Evolutionary conservation across 2,329 filamentous ascomycete species (phyloP), one percentile per base, ranked within the genome.

Genomic region (Metarhizium guizhouense): DNA sequence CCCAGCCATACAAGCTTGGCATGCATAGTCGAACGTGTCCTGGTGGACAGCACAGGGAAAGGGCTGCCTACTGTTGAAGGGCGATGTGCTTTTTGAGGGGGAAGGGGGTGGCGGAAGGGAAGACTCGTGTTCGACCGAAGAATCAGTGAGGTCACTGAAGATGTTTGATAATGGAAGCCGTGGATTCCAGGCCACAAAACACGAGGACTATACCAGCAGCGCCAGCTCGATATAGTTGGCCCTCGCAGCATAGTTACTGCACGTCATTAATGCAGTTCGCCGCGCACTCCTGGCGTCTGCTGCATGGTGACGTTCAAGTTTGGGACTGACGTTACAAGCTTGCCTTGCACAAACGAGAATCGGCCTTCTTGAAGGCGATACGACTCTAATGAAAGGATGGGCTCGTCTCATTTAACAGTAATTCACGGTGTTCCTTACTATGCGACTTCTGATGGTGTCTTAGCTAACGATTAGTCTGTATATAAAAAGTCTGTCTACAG

Each of bases 181-280:
- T 25, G 42, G 25, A 29, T 18, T n/a, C 13, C 14, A 36, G 51
- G 6, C 13, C 20, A 3, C 20, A 29, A 18, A 45, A 2, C 16
- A 7, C 10, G 13, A 36, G 34, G 6, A 40, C 14, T 36, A n/a
- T 50, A 20, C 30, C n/a, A 20, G 32, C 13, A 18, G 30, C 40
- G 14, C 11, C 51, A 10, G 20, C 16, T 1, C 29, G 3, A 25
- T 25, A 25, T 25, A 32, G 7, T 16, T 29, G 34, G 51, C n/a
- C 6, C 45, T 48, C 11, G 4, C 45, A 30, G 25, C n/a, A 40
- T 14, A 25, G 3, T 25, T 25, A 11, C 51, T 56, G 54, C 51
- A 53, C 47, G 47, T 38, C 51, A 45, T 56, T 32, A 29, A 20
- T 56, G 36, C 54, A 53, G 51, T 56, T 43, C 38, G 29, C 50